Evolutionary conservation across 306 rosid genomes (phyloP).

Genomic region (Glycyrrhiza uralensis): DNA sequence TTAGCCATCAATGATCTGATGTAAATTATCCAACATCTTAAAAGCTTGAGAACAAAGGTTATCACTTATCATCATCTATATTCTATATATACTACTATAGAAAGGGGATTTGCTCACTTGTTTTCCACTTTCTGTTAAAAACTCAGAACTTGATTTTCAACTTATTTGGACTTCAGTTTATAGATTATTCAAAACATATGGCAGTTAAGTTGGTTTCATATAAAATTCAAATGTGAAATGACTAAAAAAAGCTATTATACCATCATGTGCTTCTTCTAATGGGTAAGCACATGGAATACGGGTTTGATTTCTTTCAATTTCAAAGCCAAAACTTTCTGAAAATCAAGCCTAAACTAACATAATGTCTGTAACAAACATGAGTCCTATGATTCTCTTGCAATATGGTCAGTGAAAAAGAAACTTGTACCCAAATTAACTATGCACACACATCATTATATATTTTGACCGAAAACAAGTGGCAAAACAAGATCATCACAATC

Average conservation of each 20-base stretch:
- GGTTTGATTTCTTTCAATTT: neutral
- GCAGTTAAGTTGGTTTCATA: neutral
- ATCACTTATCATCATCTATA: no score
- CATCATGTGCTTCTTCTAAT: neutral
- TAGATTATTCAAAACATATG: neutral
- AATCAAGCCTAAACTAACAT: neutral
- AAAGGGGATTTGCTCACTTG: no score
- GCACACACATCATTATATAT: neutral
- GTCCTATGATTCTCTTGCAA: neutral
- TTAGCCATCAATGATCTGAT: neutral
- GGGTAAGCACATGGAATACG: neutral
- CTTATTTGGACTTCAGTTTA: neutral
- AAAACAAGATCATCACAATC: slow-evolving; percentile 8
- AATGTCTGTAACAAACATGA: neutral
- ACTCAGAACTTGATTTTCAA: neutral
- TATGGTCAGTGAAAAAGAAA: neutral
- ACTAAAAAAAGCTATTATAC: neutral
- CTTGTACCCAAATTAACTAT: neutral
- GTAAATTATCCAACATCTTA: neutral
- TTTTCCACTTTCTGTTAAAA: neutral
- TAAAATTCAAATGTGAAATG: neutral
- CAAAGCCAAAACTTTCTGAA: neutral
- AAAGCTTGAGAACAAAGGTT: neutral
- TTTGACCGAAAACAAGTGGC: neutral
- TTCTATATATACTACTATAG: neutral